A percentile compares a stretch with the other conserved stretches of the same genome.
These are phyloP conservation scores for Neurospora sp. DNA, from an alignment of 495 filamentous ascomycete genomes.

Conservation along the genomic window DNA sequence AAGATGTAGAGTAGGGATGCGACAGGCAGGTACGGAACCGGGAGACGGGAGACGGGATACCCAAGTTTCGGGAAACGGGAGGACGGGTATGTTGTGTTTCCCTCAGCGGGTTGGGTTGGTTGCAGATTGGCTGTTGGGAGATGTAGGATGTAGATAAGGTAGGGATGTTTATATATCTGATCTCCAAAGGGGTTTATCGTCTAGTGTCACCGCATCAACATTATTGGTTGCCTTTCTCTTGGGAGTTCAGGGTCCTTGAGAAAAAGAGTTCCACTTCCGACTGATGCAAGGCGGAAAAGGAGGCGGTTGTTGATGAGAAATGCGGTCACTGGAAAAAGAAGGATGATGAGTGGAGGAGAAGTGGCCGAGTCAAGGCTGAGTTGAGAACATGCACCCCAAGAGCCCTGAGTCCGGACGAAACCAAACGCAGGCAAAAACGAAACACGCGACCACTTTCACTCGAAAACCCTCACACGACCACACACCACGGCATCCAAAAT, in stretches of 20 bases:
- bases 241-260: neutral
- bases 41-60: neutral
- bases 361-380: neutral
- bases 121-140: neutral
- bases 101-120: neutral
- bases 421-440: neutral
- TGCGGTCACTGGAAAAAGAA: neutral
- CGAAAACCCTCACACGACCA: neutral
- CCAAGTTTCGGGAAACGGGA: neutral
- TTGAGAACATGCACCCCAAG: no score
- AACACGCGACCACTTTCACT: neutral
- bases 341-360: neutral
- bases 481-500: neutral
- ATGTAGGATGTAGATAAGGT: neutral
- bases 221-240: neutral
- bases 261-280: neutral
- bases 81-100: neutral
- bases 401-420: neutral
- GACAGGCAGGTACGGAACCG: neutral
- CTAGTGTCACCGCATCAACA: neutral
- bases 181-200: neutral
- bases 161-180: neutral
- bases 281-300: neutral
- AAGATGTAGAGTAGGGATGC: neutral
- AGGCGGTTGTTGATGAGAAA: neutral